phyloP scores from a whole-genome alignment of 129 eudicot species.

The Pseudognaphalium luteoalbum region DNA sequence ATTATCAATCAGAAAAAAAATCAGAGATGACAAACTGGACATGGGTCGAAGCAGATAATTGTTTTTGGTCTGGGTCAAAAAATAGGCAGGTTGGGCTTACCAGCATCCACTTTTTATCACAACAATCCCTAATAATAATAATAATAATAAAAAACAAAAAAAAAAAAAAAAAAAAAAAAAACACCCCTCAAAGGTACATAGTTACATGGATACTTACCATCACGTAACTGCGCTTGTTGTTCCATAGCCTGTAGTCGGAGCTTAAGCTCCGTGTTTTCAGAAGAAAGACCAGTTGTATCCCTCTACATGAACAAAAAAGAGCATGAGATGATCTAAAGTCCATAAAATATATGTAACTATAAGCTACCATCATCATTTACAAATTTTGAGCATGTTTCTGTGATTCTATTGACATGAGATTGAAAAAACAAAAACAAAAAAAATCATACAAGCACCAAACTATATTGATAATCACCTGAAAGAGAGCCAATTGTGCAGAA shows the following conservation, averaged over 20 bases:
- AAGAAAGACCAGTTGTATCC: slow-evolving; percentile 69
- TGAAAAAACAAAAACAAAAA: neutral
- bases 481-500: slow-evolving; percentile 82
- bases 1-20: neutral
- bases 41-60: slow-evolving; percentile 31
- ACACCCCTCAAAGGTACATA: neutral
- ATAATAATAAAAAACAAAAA: too few relatives aligned
- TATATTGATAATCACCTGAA: slow-evolving; percentile 51
- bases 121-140: neutral
- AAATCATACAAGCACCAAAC: neutral
- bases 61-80: neutral
- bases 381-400: neutral
- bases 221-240: slow-evolving; percentile 95
- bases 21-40: neutral
- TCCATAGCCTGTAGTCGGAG: slow-evolving; percentile 84
- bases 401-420: neutral
- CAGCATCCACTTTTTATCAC: too few relatives aligned
- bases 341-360: too few relatives aligned
- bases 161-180: neutral
- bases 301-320: slow-evolving; percentile 45
- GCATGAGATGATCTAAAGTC: neutral
- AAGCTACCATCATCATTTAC: neutral
- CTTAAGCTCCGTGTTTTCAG: slow-evolving; percentile 82
- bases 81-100: neutral
- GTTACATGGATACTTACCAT: slow-evolving; percentile 48